A percentile compares a stretch with the other conserved stretches of the same genome.
phyloP scores from a whole-genome alignment of 805 yeast species.

The Pichia californica region DNA sequence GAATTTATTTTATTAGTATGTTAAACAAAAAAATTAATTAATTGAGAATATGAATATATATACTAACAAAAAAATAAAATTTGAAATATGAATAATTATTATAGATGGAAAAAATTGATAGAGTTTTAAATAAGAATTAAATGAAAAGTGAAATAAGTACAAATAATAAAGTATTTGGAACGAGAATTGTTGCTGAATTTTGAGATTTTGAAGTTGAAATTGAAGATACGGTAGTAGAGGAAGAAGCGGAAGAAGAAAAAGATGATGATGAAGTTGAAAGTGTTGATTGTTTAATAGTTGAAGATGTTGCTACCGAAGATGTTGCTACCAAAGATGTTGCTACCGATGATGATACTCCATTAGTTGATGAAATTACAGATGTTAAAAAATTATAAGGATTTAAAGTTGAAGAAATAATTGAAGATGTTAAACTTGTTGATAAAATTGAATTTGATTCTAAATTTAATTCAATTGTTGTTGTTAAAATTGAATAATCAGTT shows the following conservation, averaged over 20 bases:
- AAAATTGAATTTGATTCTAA: not conserved
- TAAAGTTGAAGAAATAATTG: not conserved
- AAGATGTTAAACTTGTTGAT: not conserved
- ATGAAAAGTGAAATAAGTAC: not conserved
- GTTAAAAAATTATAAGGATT: not conserved
- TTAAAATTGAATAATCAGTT: conserved; percentile 21
- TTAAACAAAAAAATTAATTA: not conserved
- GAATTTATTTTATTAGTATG: not conserved
- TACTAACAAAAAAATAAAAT: conserved; percentile 2
- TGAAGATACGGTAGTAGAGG: not conserved
- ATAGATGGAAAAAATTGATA: conserved; percentile 2
- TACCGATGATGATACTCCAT: not conserved
- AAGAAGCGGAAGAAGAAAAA: not conserved
- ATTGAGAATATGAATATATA: not conserved
- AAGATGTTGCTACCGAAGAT: not conserved
- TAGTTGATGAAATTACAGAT: not conserved
- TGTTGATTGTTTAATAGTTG: not conserved
- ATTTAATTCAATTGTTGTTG: conserved; percentile 3
- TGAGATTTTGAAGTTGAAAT: not conserved
- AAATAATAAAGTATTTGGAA: not conserved
- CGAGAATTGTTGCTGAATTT: not conserved
- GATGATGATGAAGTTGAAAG: not conserved
- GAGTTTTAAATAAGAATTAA: not conserved
- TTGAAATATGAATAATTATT: too few relatives aligned
- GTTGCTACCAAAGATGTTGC: not conserved